phyloP scores from a whole-genome alignment of 805 yeast species.

The Millerozyma acaciae region DNA sequence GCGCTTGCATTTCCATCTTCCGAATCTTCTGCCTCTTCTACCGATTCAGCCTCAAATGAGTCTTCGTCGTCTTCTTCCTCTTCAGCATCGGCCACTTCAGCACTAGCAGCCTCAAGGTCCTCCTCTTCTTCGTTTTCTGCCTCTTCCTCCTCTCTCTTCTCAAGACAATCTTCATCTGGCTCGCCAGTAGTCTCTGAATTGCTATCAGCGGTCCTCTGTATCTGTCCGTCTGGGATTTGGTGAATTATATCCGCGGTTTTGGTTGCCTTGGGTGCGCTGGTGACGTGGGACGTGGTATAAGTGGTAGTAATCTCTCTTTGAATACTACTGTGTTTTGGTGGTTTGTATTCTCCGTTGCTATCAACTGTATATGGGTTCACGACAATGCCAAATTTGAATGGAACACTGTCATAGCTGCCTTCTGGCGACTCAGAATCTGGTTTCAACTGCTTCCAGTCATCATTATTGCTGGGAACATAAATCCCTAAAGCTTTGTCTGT shows the following conservation, averaged over 20 bases:
- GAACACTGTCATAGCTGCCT: constrained; percentile 24
- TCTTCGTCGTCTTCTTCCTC: constrained; percentile 3
- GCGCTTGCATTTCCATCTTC: not conserved
- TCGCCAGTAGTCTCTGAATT: not conserved
- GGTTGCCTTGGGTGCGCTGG: constrained; percentile 22
- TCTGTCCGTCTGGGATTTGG: constrained; percentile 29
- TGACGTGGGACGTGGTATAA: constrained; percentile 12
- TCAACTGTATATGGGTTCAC: constrained; percentile 23
- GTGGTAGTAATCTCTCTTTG: constrained; percentile 5
- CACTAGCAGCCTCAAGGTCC: constrained; percentile 1
- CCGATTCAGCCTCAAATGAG: constrained; percentile 5
- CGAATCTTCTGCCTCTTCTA: constrained; percentile 4
- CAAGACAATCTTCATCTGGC: not conserved
- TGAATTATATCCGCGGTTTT: constrained; percentile 15
- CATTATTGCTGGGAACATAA: constrained; percentile 24
- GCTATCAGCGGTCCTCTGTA: constrained; percentile 14
- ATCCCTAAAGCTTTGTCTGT: not conserved
- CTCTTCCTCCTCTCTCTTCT: constrained; percentile 2
- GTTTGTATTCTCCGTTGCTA: constrained; percentile 18
- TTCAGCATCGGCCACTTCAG: constrained; percentile 1
- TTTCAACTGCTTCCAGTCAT: constrained; percentile 32
- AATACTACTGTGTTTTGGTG: constrained; percentile 9
- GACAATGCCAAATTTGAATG: constrained; percentile 34
- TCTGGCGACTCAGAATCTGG: constrained; percentile 15
- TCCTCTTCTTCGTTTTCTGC: constrained; percentile 3